phyloP scores from a whole-genome alignment of 768 basidiomycete genomes.

The Cyclocybe cylindracea region DNA sequence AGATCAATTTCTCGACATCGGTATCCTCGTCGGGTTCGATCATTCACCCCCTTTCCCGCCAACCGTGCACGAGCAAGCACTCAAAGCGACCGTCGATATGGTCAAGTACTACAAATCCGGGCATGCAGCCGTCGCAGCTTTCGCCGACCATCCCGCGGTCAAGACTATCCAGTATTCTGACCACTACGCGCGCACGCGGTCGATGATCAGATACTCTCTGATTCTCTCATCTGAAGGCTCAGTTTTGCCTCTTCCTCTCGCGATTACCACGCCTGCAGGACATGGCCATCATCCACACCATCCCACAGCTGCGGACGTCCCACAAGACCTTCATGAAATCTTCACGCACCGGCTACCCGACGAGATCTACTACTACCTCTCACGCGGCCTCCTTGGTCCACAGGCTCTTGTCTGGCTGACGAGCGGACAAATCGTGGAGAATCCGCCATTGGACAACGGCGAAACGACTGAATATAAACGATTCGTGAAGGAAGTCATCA shows the following conservation, averaged over 20 bases:
- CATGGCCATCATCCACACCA: slow-evolving; percentile 61
- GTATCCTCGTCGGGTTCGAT: slow-evolving; percentile 89
- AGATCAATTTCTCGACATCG: slow-evolving; percentile 94
- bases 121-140: slow-evolving; percentile 74
- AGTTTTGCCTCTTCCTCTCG: slow-evolving; percentile 80
- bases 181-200: slow-evolving; percentile 83
- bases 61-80: slow-evolving; percentile 74
- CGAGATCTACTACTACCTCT: slow-evolving; percentile 95
- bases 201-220: slow-evolving; percentile 90
- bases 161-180: slow-evolving; percentile 81
- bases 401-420: slow-evolving; percentile 96
- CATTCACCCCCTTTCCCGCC: slow-evolving; percentile 80
- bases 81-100: slow-evolving; percentile 89
- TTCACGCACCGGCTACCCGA: slow-evolving; percentile 95
- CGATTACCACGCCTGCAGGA: slow-evolving; percentile 49
- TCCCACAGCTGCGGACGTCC: slow-evolving; percentile 85
- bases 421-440: slow-evolving; percentile 80
- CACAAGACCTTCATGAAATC: slow-evolving; percentile 88
- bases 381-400: slow-evolving; percentile 85
- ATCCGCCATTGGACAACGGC: slow-evolving; percentile 90
- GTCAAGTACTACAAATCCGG: slow-evolving; percentile 93
- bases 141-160: slow-evolving; percentile 79
- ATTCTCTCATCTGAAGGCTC: slow-evolving; percentile 86
- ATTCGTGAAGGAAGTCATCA: slow-evolving; percentile 95
- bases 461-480: slow-evolving; percentile 94